phyloP scores from a whole-genome alignment of 148 eudicot genomes.

The Dianthus caryophyllus region DNA sequence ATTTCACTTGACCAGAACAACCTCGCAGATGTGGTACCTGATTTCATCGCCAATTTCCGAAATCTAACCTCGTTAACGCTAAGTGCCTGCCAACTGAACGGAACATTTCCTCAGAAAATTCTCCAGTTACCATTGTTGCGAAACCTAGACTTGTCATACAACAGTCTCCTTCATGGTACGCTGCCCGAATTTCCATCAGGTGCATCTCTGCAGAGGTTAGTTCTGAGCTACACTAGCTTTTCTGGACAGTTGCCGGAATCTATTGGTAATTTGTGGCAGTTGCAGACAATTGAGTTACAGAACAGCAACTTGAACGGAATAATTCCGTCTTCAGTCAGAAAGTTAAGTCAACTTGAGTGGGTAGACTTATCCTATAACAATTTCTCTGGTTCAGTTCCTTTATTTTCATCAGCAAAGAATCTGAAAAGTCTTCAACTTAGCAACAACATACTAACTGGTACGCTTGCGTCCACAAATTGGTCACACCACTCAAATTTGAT shows the following conservation, averaged over 20 bases:
- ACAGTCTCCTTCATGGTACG: slow-evolving; percentile 19
- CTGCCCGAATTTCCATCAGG: slow-evolving; percentile 30
- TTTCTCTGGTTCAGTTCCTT: slow-evolving; percentile 32
- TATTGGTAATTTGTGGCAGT: slow-evolving; percentile 16
- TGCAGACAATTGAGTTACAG: slow-evolving; percentile 5
- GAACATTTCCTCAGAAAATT: slow-evolving; percentile 29
- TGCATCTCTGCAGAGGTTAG: slow-evolving; percentile 19
- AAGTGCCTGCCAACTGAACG: slow-evolving; percentile 24
- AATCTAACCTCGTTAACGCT: slow-evolving; percentile 28
- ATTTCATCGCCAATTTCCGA: slow-evolving; percentile 25
- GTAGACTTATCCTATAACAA: slow-evolving; percentile 34
- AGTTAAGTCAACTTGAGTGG: slow-evolving; percentile 6
- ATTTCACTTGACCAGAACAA: slow-evolving; percentile 31
- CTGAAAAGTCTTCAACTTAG: slow-evolving; percentile 17
- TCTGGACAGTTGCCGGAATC: slow-evolving; percentile 32
- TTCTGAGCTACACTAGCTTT: slow-evolving; percentile 36
- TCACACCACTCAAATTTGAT: slow-evolving; percentile 33
- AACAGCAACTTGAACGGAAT: slow-evolving; percentile 15
- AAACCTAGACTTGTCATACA: slow-evolving; percentile 28
- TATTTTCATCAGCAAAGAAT: slow-evolving; percentile 26
- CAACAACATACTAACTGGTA: slow-evolving; percentile 24
- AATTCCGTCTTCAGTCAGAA: slow-evolving; percentile 12
- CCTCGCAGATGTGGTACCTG: slow-evolving; percentile 25
- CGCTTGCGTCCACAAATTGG: slow-evolving; percentile 30
- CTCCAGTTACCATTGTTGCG: slow-evolving; percentile 28